Conservation (phyloP, 257 asterid species). For the Schizonepeta tenuifolia region DNA sequence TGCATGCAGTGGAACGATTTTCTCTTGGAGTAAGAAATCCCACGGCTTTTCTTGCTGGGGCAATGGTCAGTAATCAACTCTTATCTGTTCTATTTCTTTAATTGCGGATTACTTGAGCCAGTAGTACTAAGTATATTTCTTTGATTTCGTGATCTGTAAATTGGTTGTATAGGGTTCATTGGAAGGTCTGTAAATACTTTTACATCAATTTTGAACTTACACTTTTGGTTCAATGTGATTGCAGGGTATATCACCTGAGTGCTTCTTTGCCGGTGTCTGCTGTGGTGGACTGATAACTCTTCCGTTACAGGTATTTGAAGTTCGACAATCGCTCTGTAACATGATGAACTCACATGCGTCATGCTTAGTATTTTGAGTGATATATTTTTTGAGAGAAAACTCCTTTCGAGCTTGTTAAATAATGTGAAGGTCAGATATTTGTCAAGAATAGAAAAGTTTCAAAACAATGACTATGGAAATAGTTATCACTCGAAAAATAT, state of each 20-base stretch:
- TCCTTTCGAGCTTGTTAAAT: background rate
- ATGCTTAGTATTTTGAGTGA: background rate
- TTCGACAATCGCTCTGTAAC: constrained; percentile 2
- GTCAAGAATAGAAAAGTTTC: background rate
- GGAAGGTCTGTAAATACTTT: background rate
- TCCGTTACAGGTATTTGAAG: constrained; percentile 66
- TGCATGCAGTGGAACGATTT: constrained; percentile 80
- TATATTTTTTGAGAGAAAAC: background rate
- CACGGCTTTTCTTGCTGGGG: constrained; percentile 89
- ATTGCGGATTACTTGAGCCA: background rate
- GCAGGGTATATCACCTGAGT: constrained; percentile 82
- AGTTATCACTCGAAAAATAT: background rate
- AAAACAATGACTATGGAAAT: background rate
- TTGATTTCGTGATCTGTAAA: background rate
- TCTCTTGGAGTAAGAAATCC: constrained; percentile 92
- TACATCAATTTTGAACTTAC: background rate
- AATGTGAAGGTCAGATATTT: background rate
- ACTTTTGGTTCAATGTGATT: constrained; percentile 30
- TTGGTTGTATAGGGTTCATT: background rate
- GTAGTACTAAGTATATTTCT: background rate
- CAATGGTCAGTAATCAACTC: constrained; percentile 63
- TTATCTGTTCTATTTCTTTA: constrained; percentile 6
- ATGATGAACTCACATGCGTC: background rate
- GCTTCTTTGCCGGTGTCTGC: constrained; percentile 92
- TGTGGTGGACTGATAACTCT: constrained; percentile 87